phyloP scores from a whole-genome alignment of 257 asterid species.

The Linaria vulgaris region DNA sequence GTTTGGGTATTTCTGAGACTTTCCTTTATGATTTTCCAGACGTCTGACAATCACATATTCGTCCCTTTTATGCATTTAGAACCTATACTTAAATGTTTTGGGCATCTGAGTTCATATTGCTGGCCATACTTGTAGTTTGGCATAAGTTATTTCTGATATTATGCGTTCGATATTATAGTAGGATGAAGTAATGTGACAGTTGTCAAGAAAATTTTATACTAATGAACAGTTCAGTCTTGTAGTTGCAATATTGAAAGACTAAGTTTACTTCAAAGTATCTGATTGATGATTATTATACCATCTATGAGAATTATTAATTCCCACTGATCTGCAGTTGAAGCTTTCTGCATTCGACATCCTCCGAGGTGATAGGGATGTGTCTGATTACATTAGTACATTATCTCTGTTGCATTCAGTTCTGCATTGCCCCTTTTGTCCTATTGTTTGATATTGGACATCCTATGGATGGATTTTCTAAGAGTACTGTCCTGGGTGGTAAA shows the following conservation, averaged over 20 bases:
- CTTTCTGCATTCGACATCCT: neutral
- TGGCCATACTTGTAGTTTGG: slow-evolving; percentile 20
- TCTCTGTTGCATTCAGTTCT: neutral
- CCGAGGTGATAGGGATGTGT: neutral
- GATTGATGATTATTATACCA: neutral
- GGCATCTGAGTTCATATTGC: slow-evolving; percentile 15
- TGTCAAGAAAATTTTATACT: slow-evolving; percentile 6
- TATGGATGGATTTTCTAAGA: neutral
- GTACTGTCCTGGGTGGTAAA: neutral
- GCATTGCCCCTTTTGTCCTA: neutral
- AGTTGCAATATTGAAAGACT: slow-evolving; percentile 14
- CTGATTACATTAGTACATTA: neutral
- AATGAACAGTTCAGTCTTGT: slow-evolving; percentile 5
- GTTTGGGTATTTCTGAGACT: neutral
- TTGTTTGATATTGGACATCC: neutral
- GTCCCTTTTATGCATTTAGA: slow-evolving; percentile 15
- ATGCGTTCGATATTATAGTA: neutral
- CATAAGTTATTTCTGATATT: slow-evolving; percentile 9
- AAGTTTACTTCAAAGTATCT: neutral
- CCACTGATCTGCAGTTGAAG: neutral
- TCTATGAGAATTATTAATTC: neutral
- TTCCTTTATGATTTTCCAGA: neutral
- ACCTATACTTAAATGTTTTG: slow-evolving; percentile 2
- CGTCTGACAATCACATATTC: neutral
- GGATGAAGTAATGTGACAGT: slow-evolving; percentile 18